Conservation (phyloP, 2,329 filamentous ascomycete species). For the Ophiostoma populinum region DNA sequence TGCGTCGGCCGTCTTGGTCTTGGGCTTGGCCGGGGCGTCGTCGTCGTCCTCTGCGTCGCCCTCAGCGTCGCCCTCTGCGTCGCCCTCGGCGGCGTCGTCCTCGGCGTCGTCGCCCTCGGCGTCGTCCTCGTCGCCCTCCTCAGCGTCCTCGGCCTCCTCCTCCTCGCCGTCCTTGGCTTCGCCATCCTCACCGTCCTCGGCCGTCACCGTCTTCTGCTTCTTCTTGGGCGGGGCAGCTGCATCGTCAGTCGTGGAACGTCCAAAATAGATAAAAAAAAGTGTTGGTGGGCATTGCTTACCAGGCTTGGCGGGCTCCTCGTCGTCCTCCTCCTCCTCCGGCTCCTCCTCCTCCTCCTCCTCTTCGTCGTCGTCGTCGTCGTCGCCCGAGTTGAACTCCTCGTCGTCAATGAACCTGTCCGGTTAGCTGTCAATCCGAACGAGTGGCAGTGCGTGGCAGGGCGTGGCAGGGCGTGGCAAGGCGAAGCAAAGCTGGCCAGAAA, state of each 20-base stretch:
- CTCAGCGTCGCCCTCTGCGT: slow-evolving; percentile 9
- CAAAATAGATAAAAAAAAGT: not conserved
- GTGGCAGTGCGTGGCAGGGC: not conserved
- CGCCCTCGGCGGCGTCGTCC: slow-evolving; percentile 16
- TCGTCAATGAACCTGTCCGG: slow-evolving; percentile 8
- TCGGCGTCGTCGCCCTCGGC: slow-evolving; percentile 16
- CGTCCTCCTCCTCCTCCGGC: slow-evolving; percentile 18
- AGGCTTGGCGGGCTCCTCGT: slow-evolving; percentile 3
- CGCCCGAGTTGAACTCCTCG: slow-evolving; percentile 15
- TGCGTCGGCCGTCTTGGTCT: slow-evolving; percentile 10
- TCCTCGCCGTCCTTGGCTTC: slow-evolving; percentile 12
- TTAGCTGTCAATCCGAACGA: not conserved
- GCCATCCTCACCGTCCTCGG: slow-evolving; percentile 16
- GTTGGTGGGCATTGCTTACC: slow-evolving; percentile 2
- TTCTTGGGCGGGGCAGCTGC: slow-evolving; percentile 27
- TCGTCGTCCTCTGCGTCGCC: not conserved
- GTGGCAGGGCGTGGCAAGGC: too few species aligned
- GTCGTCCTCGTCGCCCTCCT: slow-evolving; percentile 13
- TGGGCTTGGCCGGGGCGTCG: slow-evolving; percentile 6
- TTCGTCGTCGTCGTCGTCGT: slow-evolving; percentile 17
- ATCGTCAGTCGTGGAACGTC: not conserved
- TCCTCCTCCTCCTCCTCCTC: slow-evolving; percentile 24
- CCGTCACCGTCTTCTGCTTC: slow-evolving; percentile 30
- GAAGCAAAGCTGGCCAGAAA: too few species aligned
- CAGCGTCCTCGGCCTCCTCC: slow-evolving; percentile 12